Evolutionary conservation across 2,329 filamentous ascomycete genomes (phyloP), one percentile per base, ranked within the genome.

Genomic region (Calonectria hawksworthii): DNA sequence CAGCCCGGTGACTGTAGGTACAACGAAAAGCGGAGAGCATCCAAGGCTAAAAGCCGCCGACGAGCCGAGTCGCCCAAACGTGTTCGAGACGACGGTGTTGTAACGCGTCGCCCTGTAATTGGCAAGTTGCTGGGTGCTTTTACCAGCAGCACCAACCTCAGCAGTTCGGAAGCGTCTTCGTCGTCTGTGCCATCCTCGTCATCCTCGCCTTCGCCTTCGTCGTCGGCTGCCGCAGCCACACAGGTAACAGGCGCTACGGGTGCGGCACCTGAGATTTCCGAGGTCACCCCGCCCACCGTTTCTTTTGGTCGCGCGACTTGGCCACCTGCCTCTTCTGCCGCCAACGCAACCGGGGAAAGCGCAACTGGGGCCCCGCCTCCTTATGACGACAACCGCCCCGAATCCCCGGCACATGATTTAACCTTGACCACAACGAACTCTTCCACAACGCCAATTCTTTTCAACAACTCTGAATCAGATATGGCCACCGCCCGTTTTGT

Each of bases 41-140:
- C 75, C 68, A 74, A 72, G 61, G 63, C 56, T 76, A 65, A 68
- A 83, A 86, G 74, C 84, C 87, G 78, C 87, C 84, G 64, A 76
- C 70, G 56, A 75, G 38, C 72, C 72, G 72, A 74, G 34, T 63
- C 64, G 32, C 70, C 70, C 70, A 74, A 70, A 61, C 69, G 30
- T 41, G 38, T 47, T 26, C 56, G 68, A 70, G 68, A 72, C 26
- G 38, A 51, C 70, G 61, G 61, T 10, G 30, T 51, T 34, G 70
- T 71, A 52, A 71, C 70, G 34, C 51, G 66, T 36, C 50, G 70
- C 59, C 73, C 74, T 28, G 74, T 74, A 52, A 56, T 76, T 51
- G 72, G 74, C 6, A 76, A 76, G 44, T 41, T 76, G 28, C 64
- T 72, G 21, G 72, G 66, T 21, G 54, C 74, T n/a, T 75, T 75